phyloP scores from a whole-genome alignment of 106 monocot species.

The Dendrobium catenatum region DNA sequence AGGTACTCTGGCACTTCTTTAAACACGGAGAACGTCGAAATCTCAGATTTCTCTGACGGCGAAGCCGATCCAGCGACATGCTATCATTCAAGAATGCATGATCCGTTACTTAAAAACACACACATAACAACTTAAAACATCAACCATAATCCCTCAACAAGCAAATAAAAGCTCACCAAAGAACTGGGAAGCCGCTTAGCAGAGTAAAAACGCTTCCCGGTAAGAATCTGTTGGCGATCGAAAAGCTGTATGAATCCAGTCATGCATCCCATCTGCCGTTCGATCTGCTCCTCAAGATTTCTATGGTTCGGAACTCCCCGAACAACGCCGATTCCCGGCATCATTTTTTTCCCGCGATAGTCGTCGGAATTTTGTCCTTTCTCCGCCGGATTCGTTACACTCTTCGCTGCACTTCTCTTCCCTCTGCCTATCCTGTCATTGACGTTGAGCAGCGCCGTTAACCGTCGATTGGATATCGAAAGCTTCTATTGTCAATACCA shows the following conservation, averaged over 20 bases:
- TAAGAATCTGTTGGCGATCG: conserved; percentile 51
- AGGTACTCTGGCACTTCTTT: conserved; percentile 13
- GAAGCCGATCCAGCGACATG: conserved; percentile 53
- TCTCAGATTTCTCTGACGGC: conserved; percentile 73
- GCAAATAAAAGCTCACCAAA: conserved; percentile 19
- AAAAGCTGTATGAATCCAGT: conserved; percentile 82
- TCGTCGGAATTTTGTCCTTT: background rate
- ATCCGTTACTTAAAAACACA: background rate
- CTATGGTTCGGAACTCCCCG: conserved; percentile 7
- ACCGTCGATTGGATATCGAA: background rate
- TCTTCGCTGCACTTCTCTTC: background rate
- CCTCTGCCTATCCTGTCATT: too few relatives aligned
- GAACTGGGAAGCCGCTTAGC: conserved; percentile 37
- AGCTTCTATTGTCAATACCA: background rate
- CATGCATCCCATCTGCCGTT: conserved; percentile 94
- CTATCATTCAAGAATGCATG: background rate
- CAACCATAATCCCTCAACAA: background rate
- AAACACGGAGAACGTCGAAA: conserved; percentile 20
- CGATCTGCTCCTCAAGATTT: conserved; percentile 33
- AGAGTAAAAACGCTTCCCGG: conserved; percentile 26
- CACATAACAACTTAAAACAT: background rate
- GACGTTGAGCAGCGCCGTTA: background rate
- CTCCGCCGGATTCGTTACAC: background rate
- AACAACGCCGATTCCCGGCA: conserved; percentile 10
- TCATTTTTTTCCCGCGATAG: conserved; percentile 8